Evolutionary conservation across 2,329 filamentous ascomycete genomes (phyloP), one percentile per base, ranked within the genome.

Genomic region (Stromatinia cepivora): DNA sequence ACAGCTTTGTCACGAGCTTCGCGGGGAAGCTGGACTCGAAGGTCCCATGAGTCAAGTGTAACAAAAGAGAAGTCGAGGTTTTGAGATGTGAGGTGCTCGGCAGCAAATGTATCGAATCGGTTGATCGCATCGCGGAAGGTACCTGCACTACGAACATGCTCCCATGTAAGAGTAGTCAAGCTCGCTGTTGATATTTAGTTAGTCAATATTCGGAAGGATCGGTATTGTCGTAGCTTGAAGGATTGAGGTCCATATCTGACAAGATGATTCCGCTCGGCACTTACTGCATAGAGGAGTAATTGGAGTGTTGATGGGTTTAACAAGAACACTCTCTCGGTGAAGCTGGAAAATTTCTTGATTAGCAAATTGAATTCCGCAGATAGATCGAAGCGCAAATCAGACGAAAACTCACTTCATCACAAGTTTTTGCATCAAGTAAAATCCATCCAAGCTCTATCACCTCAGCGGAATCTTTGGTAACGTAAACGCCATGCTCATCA

Each of bases 371-470:
- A 54, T 50, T 50, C 25, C 45, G 36, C 28, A n/a, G 66, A 54
- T 36, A 17, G 34, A 53, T 20, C n/a, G 22, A 57, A 66, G 66
- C 69, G 70, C 20, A 31, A 22, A 66, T 64, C 36, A 42, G 54
- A 66, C 28, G 39, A 62, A 53, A 72, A 73, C 88, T 82, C 85
- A 97, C 94, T 91, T 97, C 94, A 77, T 97, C 94, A 77, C 93
- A 91, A 73, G 88, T 91, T 84, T 94, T 95, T 74, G 93, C 91
- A 80, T 97, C 94, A 73, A 97, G 86, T 78, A 99, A 84, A 79
- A 98, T 97, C 95, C 95, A 99, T 73, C 94, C 95, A 79, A 99
- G 87, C 87, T 99, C 95, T 81, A 99, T 99, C 75, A 99, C 95
- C 84, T 99, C 95, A 72, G 95, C 95, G 70, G 95, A 98, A 82